Evolutionary conservation across 2,329 filamentous ascomycete genomes (phyloP).

Genomic region (Aschersonia sp.): DNA sequence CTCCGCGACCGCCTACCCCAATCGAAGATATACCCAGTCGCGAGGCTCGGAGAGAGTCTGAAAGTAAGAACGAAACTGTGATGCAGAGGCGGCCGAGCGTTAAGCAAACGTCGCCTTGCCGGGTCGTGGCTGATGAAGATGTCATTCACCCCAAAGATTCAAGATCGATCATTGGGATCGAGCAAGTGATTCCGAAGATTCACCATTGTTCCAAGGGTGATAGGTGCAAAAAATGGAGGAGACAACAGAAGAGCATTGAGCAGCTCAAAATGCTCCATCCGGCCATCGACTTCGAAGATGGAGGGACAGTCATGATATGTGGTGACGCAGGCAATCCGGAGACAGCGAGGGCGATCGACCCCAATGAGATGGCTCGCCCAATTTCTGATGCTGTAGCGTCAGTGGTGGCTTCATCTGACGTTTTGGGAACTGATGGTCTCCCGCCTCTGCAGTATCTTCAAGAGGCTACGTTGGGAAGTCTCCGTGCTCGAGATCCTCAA

Average conservation of each 20-base stretch:
- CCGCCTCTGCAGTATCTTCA: constrained; percentile 57
- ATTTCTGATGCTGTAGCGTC: constrained; percentile 66
- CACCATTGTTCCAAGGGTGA: constrained; percentile 80
- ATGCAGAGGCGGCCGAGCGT: constrained; percentile 24
- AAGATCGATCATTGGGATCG: constrained; percentile 82
- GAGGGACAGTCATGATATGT: constrained; percentile 60
- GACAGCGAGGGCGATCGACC: constrained; percentile 43
- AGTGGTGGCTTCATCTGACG: constrained; percentile 79
- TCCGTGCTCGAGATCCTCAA: constrained; percentile 67
- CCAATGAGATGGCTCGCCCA: constrained; percentile 44
- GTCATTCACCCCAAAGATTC: constrained; percentile 67
- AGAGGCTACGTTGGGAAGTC: constrained; percentile 53
- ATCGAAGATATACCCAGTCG: constrained; percentile 45
- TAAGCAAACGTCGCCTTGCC: constrained; percentile 23
- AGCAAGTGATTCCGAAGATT: constrained; percentile 72
- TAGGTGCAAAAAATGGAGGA: constrained; percentile 68
- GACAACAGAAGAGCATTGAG: constrained; percentile 64
- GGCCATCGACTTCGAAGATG: constrained; percentile 34
- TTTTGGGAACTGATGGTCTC: constrained; percentile 56
- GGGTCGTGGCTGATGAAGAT: constrained; percentile 39
- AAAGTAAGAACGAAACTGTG: constrained; percentile 20
- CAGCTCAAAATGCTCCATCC: constrained; percentile 65
- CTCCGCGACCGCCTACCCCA: constrained; percentile 40
- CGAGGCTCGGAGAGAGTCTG: constrained; percentile 31
- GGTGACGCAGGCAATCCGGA: constrained; percentile 67